Percentiles rank a stretch among this genome's conserved stretches.
phyloP scores from a whole-genome alignment of 371 early-diverging fungal species.

The Basidiobolus meristosporus region DNA sequence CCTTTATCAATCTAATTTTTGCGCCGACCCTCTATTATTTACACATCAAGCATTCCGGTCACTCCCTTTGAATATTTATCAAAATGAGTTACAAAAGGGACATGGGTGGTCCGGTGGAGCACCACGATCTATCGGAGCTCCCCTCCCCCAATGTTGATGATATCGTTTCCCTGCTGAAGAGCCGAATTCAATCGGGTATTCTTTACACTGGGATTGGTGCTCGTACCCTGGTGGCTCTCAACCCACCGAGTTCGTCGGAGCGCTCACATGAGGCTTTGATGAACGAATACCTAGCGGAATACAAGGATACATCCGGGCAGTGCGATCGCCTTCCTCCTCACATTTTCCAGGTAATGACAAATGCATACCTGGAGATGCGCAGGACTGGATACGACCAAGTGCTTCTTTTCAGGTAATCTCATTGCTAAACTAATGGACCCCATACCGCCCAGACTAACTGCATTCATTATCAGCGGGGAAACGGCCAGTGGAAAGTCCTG shows the following conservation, averaged over 20 bases:
- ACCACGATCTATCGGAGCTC: background rate
- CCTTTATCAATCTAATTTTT: too few relatives aligned
- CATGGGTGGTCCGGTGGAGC: too few relatives aligned
- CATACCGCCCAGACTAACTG: conserved; percentile 22
- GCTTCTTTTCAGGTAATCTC: conserved; percentile 38
- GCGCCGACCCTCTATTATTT: too few relatives aligned
- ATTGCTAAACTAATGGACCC: background rate
- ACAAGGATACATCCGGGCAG: conserved; percentile 12
- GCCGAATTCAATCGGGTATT: background rate
- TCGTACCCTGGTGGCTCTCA: conserved; percentile 30
- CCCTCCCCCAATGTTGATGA: background rate
- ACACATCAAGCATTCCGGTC: too few relatives aligned
- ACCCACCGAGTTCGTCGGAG: conserved; percentile 19
- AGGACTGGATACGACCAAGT: conserved; percentile 64
- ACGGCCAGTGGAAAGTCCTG: background rate
- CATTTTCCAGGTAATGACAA: conserved; percentile 56
- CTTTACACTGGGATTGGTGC: conserved; percentile 37
- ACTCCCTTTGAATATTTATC: too few relatives aligned
- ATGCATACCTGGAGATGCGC: conserved; percentile 63
- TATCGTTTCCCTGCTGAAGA: background rate
- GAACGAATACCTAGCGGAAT: conserved; percentile 53
- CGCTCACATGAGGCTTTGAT: conserved; percentile 35
- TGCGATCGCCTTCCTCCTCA: conserved; percentile 44
- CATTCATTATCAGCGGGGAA: conserved; percentile 18
- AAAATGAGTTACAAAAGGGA: too few relatives aligned